Conservation (phyloP, 2,329 filamentous ascomycete species). For the Monascus ruber region DNA sequence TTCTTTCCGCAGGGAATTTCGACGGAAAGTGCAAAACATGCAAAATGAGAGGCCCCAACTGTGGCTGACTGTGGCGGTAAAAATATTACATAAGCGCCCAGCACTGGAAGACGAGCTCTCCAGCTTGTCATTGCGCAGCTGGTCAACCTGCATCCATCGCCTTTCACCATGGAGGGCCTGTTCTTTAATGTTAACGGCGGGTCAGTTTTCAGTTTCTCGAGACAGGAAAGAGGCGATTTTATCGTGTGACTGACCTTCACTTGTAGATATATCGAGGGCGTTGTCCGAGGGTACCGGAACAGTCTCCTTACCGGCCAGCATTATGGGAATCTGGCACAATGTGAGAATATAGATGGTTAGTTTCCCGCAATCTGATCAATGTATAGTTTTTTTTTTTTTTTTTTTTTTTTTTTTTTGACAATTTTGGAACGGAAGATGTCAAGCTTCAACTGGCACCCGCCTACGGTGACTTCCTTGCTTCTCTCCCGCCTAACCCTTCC, state of each 20-base stretch:
- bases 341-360: conserved; percentile 90
- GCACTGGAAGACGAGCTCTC: too few relatives aligned
- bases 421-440: conserved; percentile 52
- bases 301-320: conserved; percentile 77
- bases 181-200: conserved; percentile 92
- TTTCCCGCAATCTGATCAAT: conserved; percentile 1
- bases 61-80: conserved; percentile 19
- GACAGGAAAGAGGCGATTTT: not conserved
- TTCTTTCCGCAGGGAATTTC: conserved; percentile 24
- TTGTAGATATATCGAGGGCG: conserved; percentile 83
- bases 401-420: conserved; percentile 2
- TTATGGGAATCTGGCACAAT: conserved; percentile 94
- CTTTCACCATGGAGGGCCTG: conserved; percentile 66
- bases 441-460: conserved; percentile 94
- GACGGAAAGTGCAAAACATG: conserved; percentile 28
- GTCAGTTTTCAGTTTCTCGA: conserved; percentile 38
- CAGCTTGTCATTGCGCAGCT: not conserved
- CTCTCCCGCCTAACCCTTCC: conserved; percentile 89
- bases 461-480: conserved; percentile 92
- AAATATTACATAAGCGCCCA: conserved; percentile 18
- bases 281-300: conserved; percentile 94
- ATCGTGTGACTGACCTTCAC: conserved; percentile 8
- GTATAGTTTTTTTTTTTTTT: conserved; percentile 2
- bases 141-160: conserved; percentile 1
- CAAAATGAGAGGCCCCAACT: conserved; percentile 6